Base-by-base conservation (phyloP, 805 yeast genomes). In the Clavispora phyllophila region DNA sequence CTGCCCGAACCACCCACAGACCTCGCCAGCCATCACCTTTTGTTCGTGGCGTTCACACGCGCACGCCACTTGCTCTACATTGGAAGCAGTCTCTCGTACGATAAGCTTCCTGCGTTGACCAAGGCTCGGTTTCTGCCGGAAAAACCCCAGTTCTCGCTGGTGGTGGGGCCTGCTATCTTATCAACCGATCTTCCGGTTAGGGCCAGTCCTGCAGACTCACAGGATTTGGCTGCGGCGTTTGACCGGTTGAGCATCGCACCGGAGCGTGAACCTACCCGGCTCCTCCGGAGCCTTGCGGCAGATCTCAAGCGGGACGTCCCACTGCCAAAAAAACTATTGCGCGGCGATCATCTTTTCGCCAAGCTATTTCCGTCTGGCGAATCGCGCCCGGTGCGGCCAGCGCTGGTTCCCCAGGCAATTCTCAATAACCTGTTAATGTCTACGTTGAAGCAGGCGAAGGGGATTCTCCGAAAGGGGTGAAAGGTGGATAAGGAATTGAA, bases 1-100 rank as follows among this genome's bases (percentile, higher is more conserved):
- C n/a, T 13, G 17, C n/a, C 20, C n/a, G 32, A 9, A 10, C 17
- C 18, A 10, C 20, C 26, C 18, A 9, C 25, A 10, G 19, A 25
- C 20, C 45, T 47, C 1, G 63, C 60, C 13, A 70, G 67, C 13
- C 63, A 67, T 13, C 66, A 80, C 37, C 56, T 78, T 10, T 61
- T 77, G 14, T 84, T 82, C 55, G 89, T 84, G 2, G 90, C 81
- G 1, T 62, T 75, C 55, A 83, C 90, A 0, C 68, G 91, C 46
- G 85, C 90, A 0, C 70, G 66, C 26, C 59, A 67, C 18, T 49
- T 77, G 33, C 51, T 75, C 8, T 77, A 76, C 44, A 41, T 62
- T 2, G 66, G 68, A 8, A 34, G 41, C 25, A 13, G 36, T 20
- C 25, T 33, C 24, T 9, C 15, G 25, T 29, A 29, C 10, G 33